Conservation (phyloP, 2,329 filamentous ascomycete genomes). For the Plenodomus tracheiphilus region DNA sequence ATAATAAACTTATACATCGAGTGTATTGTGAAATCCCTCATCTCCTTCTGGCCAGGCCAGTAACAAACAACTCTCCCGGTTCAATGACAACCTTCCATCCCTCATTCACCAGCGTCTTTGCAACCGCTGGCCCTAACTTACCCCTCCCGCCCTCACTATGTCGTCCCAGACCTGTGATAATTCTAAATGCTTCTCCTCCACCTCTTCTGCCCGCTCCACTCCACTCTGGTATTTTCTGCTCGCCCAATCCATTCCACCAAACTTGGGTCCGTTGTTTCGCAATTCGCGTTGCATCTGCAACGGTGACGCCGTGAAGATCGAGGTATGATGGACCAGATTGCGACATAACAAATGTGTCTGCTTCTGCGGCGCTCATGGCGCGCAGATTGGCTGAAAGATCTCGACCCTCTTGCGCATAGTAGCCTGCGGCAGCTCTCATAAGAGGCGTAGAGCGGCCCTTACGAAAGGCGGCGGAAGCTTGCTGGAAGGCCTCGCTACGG, state of each 20-base stretch:
- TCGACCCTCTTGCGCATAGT: slow-evolving; percentile 73
- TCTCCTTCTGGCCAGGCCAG: slow-evolving; percentile 54
- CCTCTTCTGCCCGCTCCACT: slow-evolving; percentile 49
- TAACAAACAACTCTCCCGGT: slow-evolving; percentile 71
- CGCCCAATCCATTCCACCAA: slow-evolving; percentile 79
- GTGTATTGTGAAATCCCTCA: slow-evolving; percentile 11
- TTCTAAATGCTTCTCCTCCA: slow-evolving; percentile 61
- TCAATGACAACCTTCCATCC: slow-evolving; percentile 81
- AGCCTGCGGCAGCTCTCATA: slow-evolving; percentile 74
- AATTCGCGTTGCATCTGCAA: slow-evolving; percentile 80
- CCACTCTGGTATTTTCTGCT: slow-evolving; percentile 57
- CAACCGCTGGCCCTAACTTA: slow-evolving; percentile 78
- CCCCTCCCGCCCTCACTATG: slow-evolving; percentile 79
- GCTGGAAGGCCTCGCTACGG: slow-evolving; percentile 56
- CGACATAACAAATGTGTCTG: slow-evolving; percentile 68
- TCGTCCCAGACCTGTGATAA: slow-evolving; percentile 79
- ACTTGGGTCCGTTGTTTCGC: slow-evolving; percentile 65
- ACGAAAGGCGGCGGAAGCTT: slow-evolving; percentile 62
- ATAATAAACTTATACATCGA: neutral
- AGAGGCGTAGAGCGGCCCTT: slow-evolving; percentile 70
- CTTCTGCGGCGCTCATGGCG: slow-evolving; percentile 64
- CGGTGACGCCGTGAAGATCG: slow-evolving; percentile 83
- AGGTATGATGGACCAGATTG: slow-evolving; percentile 70
- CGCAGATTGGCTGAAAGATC: slow-evolving; percentile 64
- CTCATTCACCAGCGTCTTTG: slow-evolving; percentile 70